These are phyloP conservation scores for Pseudogymnoascus sp. DNA, from an alignment of 2,329 filamentous ascomycete genomes.

Conservation along the genomic window DNA sequence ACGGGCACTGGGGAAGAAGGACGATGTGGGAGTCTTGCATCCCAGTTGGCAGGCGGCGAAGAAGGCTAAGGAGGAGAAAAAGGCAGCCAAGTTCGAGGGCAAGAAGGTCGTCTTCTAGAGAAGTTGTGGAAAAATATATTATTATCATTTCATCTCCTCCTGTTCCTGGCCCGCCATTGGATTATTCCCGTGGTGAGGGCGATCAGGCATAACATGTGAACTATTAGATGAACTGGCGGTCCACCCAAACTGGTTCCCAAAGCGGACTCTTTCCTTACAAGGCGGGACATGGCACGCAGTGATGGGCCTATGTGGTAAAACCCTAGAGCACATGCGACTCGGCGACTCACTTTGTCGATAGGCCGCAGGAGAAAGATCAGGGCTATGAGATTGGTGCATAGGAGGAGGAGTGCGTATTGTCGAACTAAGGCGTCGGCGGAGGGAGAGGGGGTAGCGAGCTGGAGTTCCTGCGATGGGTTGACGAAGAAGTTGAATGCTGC, in stretches of 20 bases:
- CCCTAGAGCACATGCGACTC: conserved; percentile 28
- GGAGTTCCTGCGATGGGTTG: conserved; percentile 24
- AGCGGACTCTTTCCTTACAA: conserved; percentile 9
- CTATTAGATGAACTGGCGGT: conserved; percentile 22
- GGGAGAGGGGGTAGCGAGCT: conserved; percentile 25
- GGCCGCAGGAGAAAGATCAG: conserved; percentile 25
- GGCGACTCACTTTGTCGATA: conserved; percentile 24
- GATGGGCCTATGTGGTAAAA: conserved; percentile 31
- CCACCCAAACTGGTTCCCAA: conserved; percentile 17
- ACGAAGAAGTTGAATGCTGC: conserved; percentile 31
- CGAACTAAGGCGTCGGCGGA: conserved; percentile 29
- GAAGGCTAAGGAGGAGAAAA: conserved; percentile 48
- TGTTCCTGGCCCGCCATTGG: background rate
- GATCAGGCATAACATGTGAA: conserved; percentile 18
- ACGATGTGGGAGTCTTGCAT: conserved; percentile 48
- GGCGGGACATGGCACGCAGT: conserved; percentile 22
- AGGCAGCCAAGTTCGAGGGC: conserved; percentile 45
- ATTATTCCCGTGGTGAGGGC: background rate
- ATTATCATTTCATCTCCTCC: background rate
- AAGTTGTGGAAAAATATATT: conserved; percentile 11
- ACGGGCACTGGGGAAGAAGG: conserved; percentile 32
- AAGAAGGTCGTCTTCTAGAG: conserved; percentile 53
- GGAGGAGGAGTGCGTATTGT: conserved; percentile 33
- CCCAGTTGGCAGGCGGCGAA: conserved; percentile 54
- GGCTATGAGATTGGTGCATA: conserved; percentile 29